Conservation (phyloP, 2,329 filamentous ascomycete species). For the Pseudocercospora macadamiae region DNA sequence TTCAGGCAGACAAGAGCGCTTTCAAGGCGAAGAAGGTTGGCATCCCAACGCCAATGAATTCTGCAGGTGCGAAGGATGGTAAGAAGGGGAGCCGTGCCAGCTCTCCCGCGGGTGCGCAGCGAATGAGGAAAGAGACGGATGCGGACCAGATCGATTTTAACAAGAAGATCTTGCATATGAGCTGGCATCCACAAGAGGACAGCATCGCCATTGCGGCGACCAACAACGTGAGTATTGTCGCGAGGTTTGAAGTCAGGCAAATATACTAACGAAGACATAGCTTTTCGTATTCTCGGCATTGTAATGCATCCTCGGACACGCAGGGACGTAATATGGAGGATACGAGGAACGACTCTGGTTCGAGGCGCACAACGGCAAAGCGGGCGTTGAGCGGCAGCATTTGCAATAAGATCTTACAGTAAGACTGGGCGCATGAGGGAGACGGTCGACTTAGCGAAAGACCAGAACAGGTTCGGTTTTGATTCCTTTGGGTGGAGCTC, state of each 20-base stretch:
- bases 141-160: constrained; percentile 99
- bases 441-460: neutral
- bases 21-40: constrained; percentile 99
- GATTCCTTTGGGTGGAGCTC: constrained; percentile 8
- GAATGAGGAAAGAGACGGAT: constrained; percentile 99
- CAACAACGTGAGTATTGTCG: constrained; percentile 79
- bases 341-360: constrained; percentile 11
- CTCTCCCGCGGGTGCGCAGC: constrained; percentile 85
- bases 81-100: constrained; percentile 92
- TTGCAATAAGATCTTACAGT: constrained; percentile 13
- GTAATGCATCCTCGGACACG: constrained; percentile 37
- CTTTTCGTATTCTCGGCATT: constrained; percentile 60
- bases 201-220: constrained; percentile 99
- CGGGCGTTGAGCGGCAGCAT: constrained; percentile 1
- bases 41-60: constrained; percentile 94
- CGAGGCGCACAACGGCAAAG: too few species aligned
- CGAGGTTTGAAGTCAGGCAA: neutral
- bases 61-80: constrained; percentile 50
- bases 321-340: constrained; percentile 13
- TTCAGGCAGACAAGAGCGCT: constrained; percentile 97
- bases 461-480: constrained; percentile 4
- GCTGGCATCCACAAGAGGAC: constrained; percentile 99
- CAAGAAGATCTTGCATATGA: constrained; percentile 99
- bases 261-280: constrained; percentile 38
- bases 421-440: constrained; percentile 12